A percentile compares a stretch with the other conserved stretches of the same genome.
phyloP scores from a whole-genome alignment of 257 asterid genomes.

The Ehretia macrophylla region DNA sequence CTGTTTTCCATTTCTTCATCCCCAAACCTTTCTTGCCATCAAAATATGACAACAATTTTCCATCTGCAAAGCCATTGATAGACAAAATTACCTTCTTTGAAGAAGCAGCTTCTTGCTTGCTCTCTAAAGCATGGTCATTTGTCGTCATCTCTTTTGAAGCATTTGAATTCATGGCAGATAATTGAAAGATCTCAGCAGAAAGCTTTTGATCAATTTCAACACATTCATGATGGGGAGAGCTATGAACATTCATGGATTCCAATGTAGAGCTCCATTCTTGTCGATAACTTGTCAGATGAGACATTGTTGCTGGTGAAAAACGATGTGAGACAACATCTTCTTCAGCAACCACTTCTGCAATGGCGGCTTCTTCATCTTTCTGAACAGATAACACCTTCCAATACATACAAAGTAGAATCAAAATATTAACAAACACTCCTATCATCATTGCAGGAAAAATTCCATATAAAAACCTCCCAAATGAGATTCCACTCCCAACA shows the following conservation, averaged over 20 bases:
- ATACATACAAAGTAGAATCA: constrained; percentile 57
- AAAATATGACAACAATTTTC: constrained; percentile 6
- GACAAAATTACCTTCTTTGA: constrained; percentile 16
- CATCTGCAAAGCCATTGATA: constrained; percentile 13
- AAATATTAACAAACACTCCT: constrained; percentile 55
- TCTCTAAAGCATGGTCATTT: constrained; percentile 7
- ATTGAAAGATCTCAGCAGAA: too few relatives aligned
- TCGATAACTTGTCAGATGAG: constrained; percentile 38
- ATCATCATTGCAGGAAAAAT: constrained; percentile 72
- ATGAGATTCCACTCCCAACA: constrained; percentile 51
- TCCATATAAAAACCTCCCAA: constrained; percentile 59
- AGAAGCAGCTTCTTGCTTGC: constrained; percentile 9
- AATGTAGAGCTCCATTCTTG: constrained; percentile 26
- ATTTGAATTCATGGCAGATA: constrained; percentile 21
- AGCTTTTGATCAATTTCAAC: too few relatives aligned
- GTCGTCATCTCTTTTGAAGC: constrained; percentile 20
- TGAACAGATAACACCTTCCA: constrained; percentile 67
- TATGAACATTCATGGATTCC: constrained; percentile 17
- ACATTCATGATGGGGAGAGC: constrained; percentile 28
- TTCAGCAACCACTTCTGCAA: constrained; percentile 42
- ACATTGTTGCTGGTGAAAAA: constrained; percentile 78
- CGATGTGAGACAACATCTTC: constrained; percentile 56
- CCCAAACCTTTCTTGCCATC: constrained; percentile 28
- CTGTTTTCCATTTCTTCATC: constrained; percentile 43
- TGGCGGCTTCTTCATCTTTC: constrained; percentile 49